Percentiles rank a stretch among this genome's conserved stretches.
Conservation (phyloP, 495 filamentous ascomycete species). For the Sporormia fimetaria region DNA sequence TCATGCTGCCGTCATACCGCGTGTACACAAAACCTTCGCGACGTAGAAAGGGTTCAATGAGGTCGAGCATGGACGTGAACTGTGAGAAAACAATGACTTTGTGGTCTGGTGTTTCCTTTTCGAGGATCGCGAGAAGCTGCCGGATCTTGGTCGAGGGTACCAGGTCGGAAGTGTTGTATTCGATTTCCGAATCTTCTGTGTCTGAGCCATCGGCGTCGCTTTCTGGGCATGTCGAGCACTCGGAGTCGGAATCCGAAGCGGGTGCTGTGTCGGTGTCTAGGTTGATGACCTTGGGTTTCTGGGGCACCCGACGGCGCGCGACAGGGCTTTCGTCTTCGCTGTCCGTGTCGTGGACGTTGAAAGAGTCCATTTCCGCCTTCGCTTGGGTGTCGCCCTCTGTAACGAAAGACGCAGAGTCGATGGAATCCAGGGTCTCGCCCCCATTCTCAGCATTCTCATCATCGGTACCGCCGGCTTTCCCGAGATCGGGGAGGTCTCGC, state of each 20-base stretch:
- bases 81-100: constrained; percentile 98
- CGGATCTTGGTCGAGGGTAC: constrained; percentile 83
- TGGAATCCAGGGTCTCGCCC: constrained; percentile 62
- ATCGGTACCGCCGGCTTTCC: constrained; percentile 67
- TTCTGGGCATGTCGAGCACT: too few relatives aligned
- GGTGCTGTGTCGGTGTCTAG: constrained; percentile 31
- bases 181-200: constrained; percentile 34
- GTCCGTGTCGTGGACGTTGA: constrained; percentile 20
- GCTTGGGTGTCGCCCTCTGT: constrained; percentile 35
- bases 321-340: constrained; percentile 24
- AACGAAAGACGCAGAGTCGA: constrained; percentile 40
- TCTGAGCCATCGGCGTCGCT: constrained; percentile 28
- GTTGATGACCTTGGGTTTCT: constrained; percentile 27
- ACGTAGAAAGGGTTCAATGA: constrained; percentile 82
- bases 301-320: constrained; percentile 32
- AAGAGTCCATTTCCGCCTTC: constrained; percentile 23
- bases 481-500: constrained; percentile 46
- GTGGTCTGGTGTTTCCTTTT: constrained; percentile 60
- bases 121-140: constrained; percentile 67
- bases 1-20: constrained; percentile 92
- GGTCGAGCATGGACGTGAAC: constrained; percentile 95
- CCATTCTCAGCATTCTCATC: constrained; percentile 81
- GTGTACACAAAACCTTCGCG: constrained; percentile 61
- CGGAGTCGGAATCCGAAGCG: constrained; percentile 23
- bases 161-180: constrained; percentile 34